A percentile compares a stretch with the other conserved stretches of the same genome.
Conservation (phyloP, 2,329 filamentous ascomycete species). For the Paecilomyces niveus region DNA sequence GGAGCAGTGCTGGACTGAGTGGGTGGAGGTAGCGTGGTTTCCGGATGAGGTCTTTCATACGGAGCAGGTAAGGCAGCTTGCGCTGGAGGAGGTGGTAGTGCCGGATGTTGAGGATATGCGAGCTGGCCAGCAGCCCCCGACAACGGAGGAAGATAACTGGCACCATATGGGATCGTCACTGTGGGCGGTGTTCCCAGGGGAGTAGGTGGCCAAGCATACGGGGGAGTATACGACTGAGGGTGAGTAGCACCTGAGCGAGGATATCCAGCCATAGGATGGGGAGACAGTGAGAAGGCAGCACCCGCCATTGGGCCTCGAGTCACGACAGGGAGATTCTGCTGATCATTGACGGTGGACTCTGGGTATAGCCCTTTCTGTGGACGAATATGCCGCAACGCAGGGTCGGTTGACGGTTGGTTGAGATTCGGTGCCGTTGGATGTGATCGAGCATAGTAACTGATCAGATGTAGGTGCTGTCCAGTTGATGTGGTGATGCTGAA, state of each 20-base stretch:
- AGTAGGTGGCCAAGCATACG: conserved; percentile 40
- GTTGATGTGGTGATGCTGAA: conserved; percentile 95
- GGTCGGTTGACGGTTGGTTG: conserved; percentile 74
- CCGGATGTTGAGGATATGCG: conserved; percentile 25
- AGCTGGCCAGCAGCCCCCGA: conserved; percentile 21
- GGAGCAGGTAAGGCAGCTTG: conserved; percentile 19
- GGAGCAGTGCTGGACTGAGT: conserved; percentile 9
- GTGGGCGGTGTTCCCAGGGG: conserved; percentile 38
- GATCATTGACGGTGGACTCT: conserved; percentile 85
- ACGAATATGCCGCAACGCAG: conserved; percentile 69
- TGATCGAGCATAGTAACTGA: conserved; percentile 89
- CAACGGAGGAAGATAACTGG: conserved; percentile 31
- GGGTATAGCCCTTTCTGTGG: conserved; percentile 95
- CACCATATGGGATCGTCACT: conserved; percentile 26
- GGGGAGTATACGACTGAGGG: conserved; percentile 32
- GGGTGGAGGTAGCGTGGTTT: conserved; percentile 20
- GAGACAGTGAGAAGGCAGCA: conserved; percentile 45
- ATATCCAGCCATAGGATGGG: conserved; percentile 50
- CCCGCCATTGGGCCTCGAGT: conserved; percentile 65
- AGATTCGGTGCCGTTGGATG: conserved; percentile 66
- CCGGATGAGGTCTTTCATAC: conserved; percentile 24
- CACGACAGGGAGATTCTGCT: conserved; percentile 70
- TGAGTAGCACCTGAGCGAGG: conserved; percentile 36
- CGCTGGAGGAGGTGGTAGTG: conserved; percentile 15
- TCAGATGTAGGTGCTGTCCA: conserved; percentile 88